Conservation (phyloP, 2,329 filamentous ascomycete genomes). For the Monosporascus sp. region DNA sequence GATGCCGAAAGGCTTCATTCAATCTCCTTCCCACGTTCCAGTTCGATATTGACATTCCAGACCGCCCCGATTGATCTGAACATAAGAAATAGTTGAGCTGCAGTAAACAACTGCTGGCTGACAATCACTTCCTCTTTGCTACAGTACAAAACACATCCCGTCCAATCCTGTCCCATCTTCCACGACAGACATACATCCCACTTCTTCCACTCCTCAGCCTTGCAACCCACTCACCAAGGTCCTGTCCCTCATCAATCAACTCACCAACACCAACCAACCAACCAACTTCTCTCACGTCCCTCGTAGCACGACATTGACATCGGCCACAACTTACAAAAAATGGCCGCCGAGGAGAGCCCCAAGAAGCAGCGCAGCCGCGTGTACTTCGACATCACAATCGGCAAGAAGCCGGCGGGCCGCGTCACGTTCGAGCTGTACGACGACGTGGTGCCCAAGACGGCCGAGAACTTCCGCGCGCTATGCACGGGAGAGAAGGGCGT, state of each 20-base stretch:
- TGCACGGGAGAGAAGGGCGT: constrained; percentile 92
- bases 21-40: not conserved
- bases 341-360: constrained; percentile 32
- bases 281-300: not conserved
- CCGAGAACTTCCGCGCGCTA: constrained; percentile 90
- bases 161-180: not conserved
- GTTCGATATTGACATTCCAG: not conserved
- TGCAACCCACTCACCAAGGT: not conserved
- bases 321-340: constrained; percentile 3
- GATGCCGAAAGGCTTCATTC: not conserved
- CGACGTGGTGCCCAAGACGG: constrained; percentile 83
- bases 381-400: constrained; percentile 90
- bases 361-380: constrained; percentile 64
- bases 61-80: not conserved
- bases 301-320: not conserved
- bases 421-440: constrained; percentile 79
- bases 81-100: not conserved
- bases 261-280: not conserved
- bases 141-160: not conserved
- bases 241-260: not conserved
- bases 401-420: constrained; percentile 65
- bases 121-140: not conserved
- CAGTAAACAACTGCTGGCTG: not conserved
- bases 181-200: not conserved
- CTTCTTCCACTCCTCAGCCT: not conserved